phyloP scores from a whole-genome alignment of 495 filamentous ascomycete species.

The Amorphotheca resinae region DNA sequence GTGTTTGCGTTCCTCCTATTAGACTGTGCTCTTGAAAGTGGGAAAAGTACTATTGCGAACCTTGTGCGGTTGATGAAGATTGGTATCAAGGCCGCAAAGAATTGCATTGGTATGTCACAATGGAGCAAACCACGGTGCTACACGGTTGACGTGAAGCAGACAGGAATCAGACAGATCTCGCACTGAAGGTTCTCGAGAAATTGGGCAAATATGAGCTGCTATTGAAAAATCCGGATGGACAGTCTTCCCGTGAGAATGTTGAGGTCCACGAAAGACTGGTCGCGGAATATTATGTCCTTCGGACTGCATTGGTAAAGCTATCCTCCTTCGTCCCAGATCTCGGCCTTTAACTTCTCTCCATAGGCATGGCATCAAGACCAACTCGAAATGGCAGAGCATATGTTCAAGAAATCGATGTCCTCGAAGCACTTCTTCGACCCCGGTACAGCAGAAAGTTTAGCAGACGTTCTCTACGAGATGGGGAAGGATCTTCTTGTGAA shows the following conservation, averaged over 20 bases:
- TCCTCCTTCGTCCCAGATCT: not conserved
- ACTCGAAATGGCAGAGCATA: constrained; percentile 63
- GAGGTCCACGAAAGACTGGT: constrained; percentile 27
- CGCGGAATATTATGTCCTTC: constrained; percentile 56
- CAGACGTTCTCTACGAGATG: constrained; percentile 61
- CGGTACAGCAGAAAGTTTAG: constrained; percentile 46
- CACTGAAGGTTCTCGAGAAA: constrained; percentile 46
- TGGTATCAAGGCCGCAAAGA: constrained; percentile 50
- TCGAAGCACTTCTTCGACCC: constrained; percentile 32
- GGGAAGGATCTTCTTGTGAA: constrained; percentile 45
- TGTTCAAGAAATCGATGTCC: constrained; percentile 48
- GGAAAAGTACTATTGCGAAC: constrained; percentile 25
- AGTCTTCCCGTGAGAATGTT: constrained; percentile 19
- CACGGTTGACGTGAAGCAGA: constrained; percentile 17
- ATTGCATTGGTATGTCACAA: constrained; percentile 46
- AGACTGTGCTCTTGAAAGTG: constrained; percentile 40
- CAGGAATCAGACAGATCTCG: constrained; percentile 36
- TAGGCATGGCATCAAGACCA: constrained; percentile 63
- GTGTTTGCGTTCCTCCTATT: constrained; percentile 61
- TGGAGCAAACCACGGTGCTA: not conserved
- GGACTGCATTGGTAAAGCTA: constrained; percentile 49
- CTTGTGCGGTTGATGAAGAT: constrained; percentile 48
- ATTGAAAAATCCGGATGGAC: constrained; percentile 31
- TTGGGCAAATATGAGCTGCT: constrained; percentile 50
- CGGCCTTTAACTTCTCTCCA: not conserved